Evolutionary conservation across 1,284 basidiomycete genomes (phyloP).

Genomic region (Microbotryomycetes sp.): DNA sequence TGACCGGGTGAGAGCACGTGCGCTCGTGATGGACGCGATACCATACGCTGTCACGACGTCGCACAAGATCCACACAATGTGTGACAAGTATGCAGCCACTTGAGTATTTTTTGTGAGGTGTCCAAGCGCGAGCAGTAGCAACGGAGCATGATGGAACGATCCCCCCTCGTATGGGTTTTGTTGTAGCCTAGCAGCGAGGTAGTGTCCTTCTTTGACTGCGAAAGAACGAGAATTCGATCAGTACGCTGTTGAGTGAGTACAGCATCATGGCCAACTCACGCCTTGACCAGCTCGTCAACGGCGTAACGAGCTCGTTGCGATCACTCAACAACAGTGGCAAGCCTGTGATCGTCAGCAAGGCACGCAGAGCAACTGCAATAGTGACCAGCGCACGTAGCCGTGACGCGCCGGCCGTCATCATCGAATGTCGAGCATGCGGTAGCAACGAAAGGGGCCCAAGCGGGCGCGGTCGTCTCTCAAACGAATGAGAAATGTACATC

Average conservation of each 20-base stretch:
- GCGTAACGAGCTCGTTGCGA: slow-evolving; percentile 61
- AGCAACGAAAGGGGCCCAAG: too few species aligned
- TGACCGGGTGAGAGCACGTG: slow-evolving; percentile 2
- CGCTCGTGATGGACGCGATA: slow-evolving; percentile 52
- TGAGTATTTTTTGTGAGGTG: slow-evolving; percentile 20
- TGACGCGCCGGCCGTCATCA: not conserved
- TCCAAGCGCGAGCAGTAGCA: slow-evolving; percentile 9
- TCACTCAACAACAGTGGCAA: not conserved
- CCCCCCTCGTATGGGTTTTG: slow-evolving; percentile 80
- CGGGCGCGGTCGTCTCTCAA: not conserved
- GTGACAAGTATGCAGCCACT: slow-evolving; percentile 52
- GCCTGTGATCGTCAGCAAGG: not conserved
- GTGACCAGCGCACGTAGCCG: not conserved
- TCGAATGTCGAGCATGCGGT: not conserved
- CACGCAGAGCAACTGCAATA: not conserved
- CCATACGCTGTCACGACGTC: slow-evolving; percentile 64
- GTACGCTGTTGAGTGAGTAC: slow-evolving; percentile 1
- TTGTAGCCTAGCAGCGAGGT: slow-evolving; percentile 57
- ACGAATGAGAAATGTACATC: not conserved
- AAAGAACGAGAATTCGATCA: too few species aligned
- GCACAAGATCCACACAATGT: slow-evolving; percentile 66
- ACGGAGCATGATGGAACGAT: slow-evolving; percentile 66
- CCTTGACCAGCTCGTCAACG: slow-evolving; percentile 61
- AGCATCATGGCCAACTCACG: slow-evolving; percentile 20
- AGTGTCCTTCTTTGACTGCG: slow-evolving; percentile 87